phyloP scores from a whole-genome alignment of 176 grass and related monocot genomes.

The Secale cereale region DNA sequence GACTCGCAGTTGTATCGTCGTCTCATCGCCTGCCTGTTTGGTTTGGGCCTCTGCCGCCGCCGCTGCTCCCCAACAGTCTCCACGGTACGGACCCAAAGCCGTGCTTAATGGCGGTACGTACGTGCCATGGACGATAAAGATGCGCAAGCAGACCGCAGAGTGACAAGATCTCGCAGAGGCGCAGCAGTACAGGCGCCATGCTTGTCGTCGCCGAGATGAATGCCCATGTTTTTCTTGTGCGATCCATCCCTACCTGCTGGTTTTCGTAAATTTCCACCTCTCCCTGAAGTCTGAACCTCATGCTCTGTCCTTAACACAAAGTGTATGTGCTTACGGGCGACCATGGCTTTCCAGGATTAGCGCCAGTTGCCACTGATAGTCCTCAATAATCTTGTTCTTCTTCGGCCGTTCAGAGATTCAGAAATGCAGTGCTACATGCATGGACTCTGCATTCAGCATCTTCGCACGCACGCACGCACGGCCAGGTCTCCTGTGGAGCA shows the following conservation, averaged over 20 bases:
- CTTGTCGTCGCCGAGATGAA: neutral
- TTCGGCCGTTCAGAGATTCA: neutral
- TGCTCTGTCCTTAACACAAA: neutral
- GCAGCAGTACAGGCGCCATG: neutral
- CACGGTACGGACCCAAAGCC: neutral
- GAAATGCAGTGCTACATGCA: neutral
- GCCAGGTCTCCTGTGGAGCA: neutral
- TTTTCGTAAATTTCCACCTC: neutral
- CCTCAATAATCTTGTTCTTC: neutral
- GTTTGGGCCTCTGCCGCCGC: neutral
- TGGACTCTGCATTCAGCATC: neutral
- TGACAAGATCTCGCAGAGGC: neutral
- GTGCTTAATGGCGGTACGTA: neutral
- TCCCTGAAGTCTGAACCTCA: neutral
- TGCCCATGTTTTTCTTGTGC: neutral
- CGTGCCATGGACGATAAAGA: neutral
- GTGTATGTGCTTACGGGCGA: neutral
- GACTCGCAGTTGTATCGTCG: slow-evolving; percentile 10
- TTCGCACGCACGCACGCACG: too few relatives aligned
- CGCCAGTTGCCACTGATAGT: too few relatives aligned
- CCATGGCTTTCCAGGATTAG: neutral
- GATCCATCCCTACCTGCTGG: neutral
- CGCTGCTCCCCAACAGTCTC: neutral
- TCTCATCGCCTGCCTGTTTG: neutral
- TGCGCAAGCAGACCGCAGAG: neutral